These are phyloP conservation scores for Ophiorrhiza pumila DNA, from an alignment of 257 asterid species.

Conservation along the genomic window DNA sequence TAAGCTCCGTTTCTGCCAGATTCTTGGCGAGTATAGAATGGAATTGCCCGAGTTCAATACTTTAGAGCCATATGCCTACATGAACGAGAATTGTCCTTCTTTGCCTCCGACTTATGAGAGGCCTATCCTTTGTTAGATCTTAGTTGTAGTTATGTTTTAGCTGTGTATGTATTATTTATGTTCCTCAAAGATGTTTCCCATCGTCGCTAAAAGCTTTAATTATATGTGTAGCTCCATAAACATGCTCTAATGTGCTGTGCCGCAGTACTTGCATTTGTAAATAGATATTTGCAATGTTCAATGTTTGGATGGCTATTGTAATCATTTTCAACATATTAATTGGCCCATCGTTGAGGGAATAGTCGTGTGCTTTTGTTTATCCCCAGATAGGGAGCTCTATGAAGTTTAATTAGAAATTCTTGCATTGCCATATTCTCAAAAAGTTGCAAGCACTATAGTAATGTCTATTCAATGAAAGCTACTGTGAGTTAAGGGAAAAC, in stretches of 20 bases:
- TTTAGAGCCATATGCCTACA: conserved; percentile 73
- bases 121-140: conserved; percentile 53
- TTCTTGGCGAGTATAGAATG: conserved; percentile 83
- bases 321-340: background rate
- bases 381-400: background rate
- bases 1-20: conserved; percentile 83
- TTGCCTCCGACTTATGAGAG: conserved; percentile 84
- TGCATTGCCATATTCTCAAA: too few species aligned
- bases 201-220: background rate
- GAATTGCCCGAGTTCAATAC: conserved; percentile 83
- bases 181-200: background rate
- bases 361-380: background rate
- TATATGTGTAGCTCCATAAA: background rate
- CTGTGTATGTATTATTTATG: background rate
- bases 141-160: conserved; percentile 2
- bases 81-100: conserved; percentile 95
- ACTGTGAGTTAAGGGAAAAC: too few species aligned
- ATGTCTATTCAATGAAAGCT: too few species aligned
- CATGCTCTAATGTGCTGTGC: conserved; percentile 1
- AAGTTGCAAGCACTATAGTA: too few species aligned
- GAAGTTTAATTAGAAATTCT: background rate
- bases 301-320: background rate
- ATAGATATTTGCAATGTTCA: background rate
- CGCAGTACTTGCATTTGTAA: background rate
- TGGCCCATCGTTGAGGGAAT: background rate